A percentile compares a stretch with the other conserved stretches of the same genome.
Conservation (phyloP, 331 rosid genomes). For the Quercus lobata region DNA sequence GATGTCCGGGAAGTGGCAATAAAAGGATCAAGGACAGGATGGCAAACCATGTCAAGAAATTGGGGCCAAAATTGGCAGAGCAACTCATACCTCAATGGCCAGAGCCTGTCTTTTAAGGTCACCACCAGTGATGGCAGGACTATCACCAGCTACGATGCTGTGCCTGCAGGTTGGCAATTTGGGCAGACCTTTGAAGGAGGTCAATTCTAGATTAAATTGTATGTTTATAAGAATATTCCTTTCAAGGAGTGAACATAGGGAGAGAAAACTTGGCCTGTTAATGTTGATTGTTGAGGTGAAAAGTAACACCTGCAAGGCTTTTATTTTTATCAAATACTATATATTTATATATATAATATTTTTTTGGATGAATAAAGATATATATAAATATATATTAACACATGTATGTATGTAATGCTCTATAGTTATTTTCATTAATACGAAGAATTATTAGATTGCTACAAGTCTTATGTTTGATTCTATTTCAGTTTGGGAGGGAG, state of each 20-base stretch:
- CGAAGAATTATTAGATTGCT: neutral
- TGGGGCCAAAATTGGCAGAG: constrained; percentile 56
- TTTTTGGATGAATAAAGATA: too few relatives aligned
- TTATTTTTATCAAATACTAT: too few relatives aligned
- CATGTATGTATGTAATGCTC: too few relatives aligned
- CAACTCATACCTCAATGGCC: constrained; percentile 34
- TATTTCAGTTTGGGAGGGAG: too few relatives aligned
- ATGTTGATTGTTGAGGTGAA: too few relatives aligned
- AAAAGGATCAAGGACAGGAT: constrained; percentile 32
- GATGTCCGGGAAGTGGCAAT: constrained; percentile 27
- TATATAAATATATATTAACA: too few relatives aligned
- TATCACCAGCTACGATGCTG: constrained; percentile 19
- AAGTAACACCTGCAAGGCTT: too few relatives aligned
- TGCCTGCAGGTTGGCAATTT: constrained; percentile 31
- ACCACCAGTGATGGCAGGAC: constrained; percentile 35
- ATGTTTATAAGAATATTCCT: neutral
- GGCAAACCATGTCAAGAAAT: constrained; percentile 41
- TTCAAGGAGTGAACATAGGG: neutral
- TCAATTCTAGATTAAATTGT: constrained; percentile 14
- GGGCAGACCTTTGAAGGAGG: constrained; percentile 43
- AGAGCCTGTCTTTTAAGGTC: constrained; percentile 37
- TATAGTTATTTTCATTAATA: too few relatives aligned
- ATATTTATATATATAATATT: too few relatives aligned
- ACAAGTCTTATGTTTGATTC: too few relatives aligned
- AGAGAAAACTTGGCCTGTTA: too few relatives aligned